phyloP scores from a whole-genome alignment of 257 asterid genomes.

The Ballota nigra region DNA sequence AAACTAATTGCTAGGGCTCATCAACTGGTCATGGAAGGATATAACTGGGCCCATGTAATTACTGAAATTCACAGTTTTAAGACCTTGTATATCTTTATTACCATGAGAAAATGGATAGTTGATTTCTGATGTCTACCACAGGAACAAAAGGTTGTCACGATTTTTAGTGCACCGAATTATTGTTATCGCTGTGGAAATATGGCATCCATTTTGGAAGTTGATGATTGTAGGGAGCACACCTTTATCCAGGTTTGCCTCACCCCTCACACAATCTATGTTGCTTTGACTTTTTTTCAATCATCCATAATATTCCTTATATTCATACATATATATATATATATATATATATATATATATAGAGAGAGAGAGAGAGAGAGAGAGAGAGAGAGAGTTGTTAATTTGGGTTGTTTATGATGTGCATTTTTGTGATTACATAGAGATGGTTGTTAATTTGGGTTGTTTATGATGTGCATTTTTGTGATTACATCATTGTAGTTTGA shows the following conservation, averaged over 20 bases:
- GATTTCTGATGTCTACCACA: conserved; percentile 34
- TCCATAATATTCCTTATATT: too few species aligned
- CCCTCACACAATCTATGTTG: not conserved
- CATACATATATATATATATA: too few species aligned
- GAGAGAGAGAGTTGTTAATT: too few species aligned
- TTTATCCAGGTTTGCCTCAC: conserved; percentile 71
- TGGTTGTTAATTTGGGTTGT: too few species aligned
- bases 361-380: too few species aligned
- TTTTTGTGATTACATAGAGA: conserved; percentile 4
- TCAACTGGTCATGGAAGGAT: conserved; percentile 98
- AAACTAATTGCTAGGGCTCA: conserved; percentile 95
- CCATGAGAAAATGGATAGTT: conserved; percentile 3
- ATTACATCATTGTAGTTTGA: conserved; percentile 58
- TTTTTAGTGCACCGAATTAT: conserved; percentile 93
- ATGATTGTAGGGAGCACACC: conserved; percentile 81
- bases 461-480: not conserved
- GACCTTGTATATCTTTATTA: not conserved
- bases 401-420: not conserved
- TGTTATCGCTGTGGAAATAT: conserved; percentile 96
- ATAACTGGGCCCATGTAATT: conserved; percentile 94
- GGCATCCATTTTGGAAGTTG: conserved; percentile 98
- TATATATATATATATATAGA: too few species aligned
- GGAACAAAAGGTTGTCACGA: conserved; percentile 97
- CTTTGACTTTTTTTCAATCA: not conserved
- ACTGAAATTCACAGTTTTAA: not conserved